Base-by-base conservation (phyloP, 164 flowering plant species). In the Vitis vinifera region DNA sequence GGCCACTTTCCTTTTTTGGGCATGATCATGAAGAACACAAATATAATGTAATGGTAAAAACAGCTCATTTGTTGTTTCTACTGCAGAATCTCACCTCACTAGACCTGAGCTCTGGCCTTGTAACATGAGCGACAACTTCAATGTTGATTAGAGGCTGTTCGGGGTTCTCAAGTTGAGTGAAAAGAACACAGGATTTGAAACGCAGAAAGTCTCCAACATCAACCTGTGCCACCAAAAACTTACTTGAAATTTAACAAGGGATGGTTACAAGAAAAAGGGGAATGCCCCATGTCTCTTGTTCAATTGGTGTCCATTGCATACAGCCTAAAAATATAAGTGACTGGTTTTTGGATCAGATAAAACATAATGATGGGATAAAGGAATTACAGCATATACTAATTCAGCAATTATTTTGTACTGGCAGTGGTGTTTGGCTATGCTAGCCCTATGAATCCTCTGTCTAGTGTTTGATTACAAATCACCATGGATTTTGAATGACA, bases 181-280 rank as follows among this genome's bases (percentile, higher is more conserved):
- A 94, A 59, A 94, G 72, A 62, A 94, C 88, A 78, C 97, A 92
- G 8, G 98, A 91, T 75, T 87, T 92, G 76, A 92, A 79, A 51
- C 97, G 92, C 67, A 94, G 80, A 75, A 94, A 94, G 72, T 92
- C 95, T 55, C 97, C 98, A 30, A 92, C 98, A 78, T 94, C 98
- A 75, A 94, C 98, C 98, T 94, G 89, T 75, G 79, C 66, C 58
- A 55, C 37, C 27, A 68, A 65, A 51, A 62, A 29, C 10, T 10
- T 31, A n/a, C 17, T 67, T 55, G 30, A 15, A 4, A 51, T 51
- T 27, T 7, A 19, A 53, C 10, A 8, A 51, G 9, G 27, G 44
- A 37, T 37, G 27, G 44, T 37, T 37, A 37, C 44, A 37, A 37
- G 7, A 37, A 37, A 37, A 37, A 37, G 44, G 44, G 1, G 44